These are phyloP conservation scores for Fusarium illudens DNA, from an alignment of 2,329 filamentous ascomycete species.

Conservation along the genomic window DNA sequence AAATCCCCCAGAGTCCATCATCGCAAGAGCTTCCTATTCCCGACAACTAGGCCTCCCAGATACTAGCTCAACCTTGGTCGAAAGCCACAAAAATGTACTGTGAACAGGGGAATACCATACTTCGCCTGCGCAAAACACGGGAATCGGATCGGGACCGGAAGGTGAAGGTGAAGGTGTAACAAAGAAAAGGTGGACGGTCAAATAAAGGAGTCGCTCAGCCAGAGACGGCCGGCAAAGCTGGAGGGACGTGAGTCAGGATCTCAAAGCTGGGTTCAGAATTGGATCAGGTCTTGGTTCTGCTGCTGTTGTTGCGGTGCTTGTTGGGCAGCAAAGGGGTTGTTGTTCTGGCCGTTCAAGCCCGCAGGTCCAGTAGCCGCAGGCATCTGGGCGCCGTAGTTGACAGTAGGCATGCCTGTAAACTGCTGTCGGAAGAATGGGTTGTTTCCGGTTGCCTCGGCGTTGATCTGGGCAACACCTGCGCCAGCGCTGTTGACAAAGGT, in stretches of 20 bases:
- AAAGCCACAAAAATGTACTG: constrained; percentile 39
- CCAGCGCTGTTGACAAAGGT: constrained; percentile 97
- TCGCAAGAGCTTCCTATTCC: constrained; percentile 36
- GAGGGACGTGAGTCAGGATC: constrained; percentile 1
- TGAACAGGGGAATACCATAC: constrained; percentile 43
- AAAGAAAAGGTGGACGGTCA: constrained; percentile 29
- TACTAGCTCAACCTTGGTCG: constrained; percentile 33
- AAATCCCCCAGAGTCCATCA: constrained; percentile 40
- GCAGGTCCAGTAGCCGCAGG: constrained; percentile 66
- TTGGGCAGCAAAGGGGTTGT: constrained; percentile 66
- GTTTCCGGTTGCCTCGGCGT: constrained; percentile 75
- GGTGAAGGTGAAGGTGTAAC: constrained; percentile 28
- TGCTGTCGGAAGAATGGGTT: constrained; percentile 91
- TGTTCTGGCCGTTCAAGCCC: constrained; percentile 62
- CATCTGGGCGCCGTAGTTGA: constrained; percentile 62
- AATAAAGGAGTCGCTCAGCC: constrained; percentile 9
- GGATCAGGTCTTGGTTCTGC: constrained; percentile 68
- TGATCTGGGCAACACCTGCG: constrained; percentile 76
- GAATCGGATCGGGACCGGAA: constrained; percentile 34
- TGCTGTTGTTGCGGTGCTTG: constrained; percentile 54
- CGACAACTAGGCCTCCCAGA: constrained; percentile 40
- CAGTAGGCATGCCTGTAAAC: constrained; percentile 78
- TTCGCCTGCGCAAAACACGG: constrained; percentile 43
- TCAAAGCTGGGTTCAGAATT: constrained; percentile 57
- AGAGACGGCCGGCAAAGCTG: not conserved